Conservation (phyloP, 371 early-diverging fungal species). For the Haplosporangium sp. region DNA sequence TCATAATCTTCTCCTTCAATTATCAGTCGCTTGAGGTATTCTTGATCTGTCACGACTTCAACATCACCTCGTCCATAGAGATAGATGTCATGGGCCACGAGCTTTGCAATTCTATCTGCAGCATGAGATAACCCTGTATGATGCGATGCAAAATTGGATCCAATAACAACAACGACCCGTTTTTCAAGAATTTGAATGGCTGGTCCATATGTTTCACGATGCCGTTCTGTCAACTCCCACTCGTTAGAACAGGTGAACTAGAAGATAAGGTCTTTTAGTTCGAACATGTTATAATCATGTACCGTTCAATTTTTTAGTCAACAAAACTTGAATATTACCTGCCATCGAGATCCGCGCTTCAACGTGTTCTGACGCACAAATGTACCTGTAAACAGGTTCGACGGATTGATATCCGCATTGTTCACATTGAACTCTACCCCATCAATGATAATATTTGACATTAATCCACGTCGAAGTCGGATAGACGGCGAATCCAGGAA, state of each 20-base stretch:
- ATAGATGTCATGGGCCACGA: conserved; percentile 73
- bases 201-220: conserved; percentile 75
- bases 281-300: no score
- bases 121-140: background rate
- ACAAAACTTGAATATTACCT: conserved; percentile 10
- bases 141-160: conserved; percentile 12
- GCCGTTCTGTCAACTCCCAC: conserved; percentile 63
- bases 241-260: conserved; percentile 54
- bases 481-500: conserved; percentile 46
- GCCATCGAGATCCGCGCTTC: conserved; percentile 9
- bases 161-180: conserved; percentile 24
- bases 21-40: conserved; percentile 32
- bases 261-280: background rate
- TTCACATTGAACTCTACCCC: conserved; percentile 12
- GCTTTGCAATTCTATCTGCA: conserved; percentile 61
- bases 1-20: background rate
- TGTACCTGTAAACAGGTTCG: background rate
- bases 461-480: conserved; percentile 11
- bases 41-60: conserved; percentile 63
- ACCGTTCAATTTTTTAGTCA: no score
- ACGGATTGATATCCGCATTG: background rate
- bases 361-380: conserved; percentile 17
- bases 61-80: conserved; percentile 70
- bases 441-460: conserved; percentile 19
- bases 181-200: conserved; percentile 59